Evolutionary conservation across 495 filamentous ascomycete genomes (phyloP), one percentile per base, ranked within the genome.

Genomic region (Tirmania nivea): DNA sequence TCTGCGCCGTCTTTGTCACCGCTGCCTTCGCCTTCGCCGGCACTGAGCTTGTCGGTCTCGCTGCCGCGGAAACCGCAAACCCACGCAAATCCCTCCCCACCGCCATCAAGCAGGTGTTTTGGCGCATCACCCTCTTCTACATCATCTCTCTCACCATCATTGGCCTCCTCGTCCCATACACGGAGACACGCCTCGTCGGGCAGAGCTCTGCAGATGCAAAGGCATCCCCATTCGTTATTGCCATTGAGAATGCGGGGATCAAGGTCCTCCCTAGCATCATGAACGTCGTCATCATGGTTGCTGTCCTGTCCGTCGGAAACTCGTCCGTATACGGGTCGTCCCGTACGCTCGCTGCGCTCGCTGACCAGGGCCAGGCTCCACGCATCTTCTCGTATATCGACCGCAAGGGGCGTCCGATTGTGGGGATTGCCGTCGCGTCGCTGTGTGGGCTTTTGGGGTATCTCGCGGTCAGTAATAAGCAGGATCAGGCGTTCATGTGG

Each of bases 91-190:
- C 82, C 12, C 74, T 94, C 7, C 86, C 86, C 0, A 83, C 80
- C 0, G 86, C 86, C 47, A 77, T 88, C 61, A 92, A 92, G 65
- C 86, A 94, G 67, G 86, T 94, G 36, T 94, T 94, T 68, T 94
- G 87, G 87, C 81, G 87, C 63, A 94, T 94, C 66, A 78, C 78
- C 14, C 73, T 94, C 42, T 89, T 92, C 67, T 92, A 92, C 67
- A 69, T 89, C 34, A 77, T 86, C 51, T 80, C 81, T 3, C 73
- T 89, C 3, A 75, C 74, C 19, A 63, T 89, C 0, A 75, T 92
- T 52, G 84, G 85, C 11, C 69, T 88, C 2, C 69, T 87, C 6
- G 82, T 93, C 7, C 79, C 79, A 0, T 86, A 83, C 64, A 69
- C 71, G 57, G 73, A 90, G 52, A 37, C 59, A 0, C 67, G 69